A percentile compares a stretch with the other conserved stretches of the same genome.
Conservation (phyloP, 208 protist genomes). For the Trypanosoma scelopori region DNA sequence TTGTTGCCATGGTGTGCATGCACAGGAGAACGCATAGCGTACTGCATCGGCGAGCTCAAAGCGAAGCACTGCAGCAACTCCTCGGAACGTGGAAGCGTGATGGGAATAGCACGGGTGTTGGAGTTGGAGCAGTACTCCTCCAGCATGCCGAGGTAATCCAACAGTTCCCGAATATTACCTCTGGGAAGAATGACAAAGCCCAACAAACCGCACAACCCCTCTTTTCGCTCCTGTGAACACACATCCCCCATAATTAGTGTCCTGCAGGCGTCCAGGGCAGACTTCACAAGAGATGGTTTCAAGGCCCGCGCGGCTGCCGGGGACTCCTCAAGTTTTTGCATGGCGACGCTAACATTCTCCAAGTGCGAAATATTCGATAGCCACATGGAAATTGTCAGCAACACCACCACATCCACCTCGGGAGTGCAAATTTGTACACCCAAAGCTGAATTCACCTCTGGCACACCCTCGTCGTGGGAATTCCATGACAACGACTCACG, state of each 20-base stretch:
- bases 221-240: slow-evolving; percentile 28
- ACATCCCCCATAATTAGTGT: slow-evolving; percentile 26
- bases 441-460: background rate
- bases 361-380: slow-evolving; percentile 26
- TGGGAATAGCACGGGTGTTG: slow-evolving; percentile 25
- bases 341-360: slow-evolving; percentile 13
- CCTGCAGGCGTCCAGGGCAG: slow-evolving; percentile 32
- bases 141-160: slow-evolving; percentile 60
- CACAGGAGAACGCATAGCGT: slow-evolving; percentile 56
- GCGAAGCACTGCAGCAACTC: slow-evolving; percentile 53
- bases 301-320: slow-evolving; percentile 30
- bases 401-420: slow-evolving; percentile 16
- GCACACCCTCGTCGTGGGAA: slow-evolving; percentile 2
- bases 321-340: slow-evolving; percentile 19
- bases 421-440: slow-evolving; percentile 21
- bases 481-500: slow-evolving; percentile 1
- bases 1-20: slow-evolving; percentile 64
- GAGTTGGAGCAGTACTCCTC: slow-evolving; percentile 38
- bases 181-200: slow-evolving; percentile 61
- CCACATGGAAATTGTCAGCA: slow-evolving; percentile 32
- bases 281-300: slow-evolving; percentile 23
- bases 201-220: slow-evolving; percentile 49
- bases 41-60: slow-evolving; percentile 33
- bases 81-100: slow-evolving; percentile 39
- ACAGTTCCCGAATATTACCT: slow-evolving; percentile 53